Evolutionary conservation across 2,329 filamentous ascomycete species (phyloP), one percentile per base, ranked within the genome.

Genomic region (Botrytis deweyae): DNA sequence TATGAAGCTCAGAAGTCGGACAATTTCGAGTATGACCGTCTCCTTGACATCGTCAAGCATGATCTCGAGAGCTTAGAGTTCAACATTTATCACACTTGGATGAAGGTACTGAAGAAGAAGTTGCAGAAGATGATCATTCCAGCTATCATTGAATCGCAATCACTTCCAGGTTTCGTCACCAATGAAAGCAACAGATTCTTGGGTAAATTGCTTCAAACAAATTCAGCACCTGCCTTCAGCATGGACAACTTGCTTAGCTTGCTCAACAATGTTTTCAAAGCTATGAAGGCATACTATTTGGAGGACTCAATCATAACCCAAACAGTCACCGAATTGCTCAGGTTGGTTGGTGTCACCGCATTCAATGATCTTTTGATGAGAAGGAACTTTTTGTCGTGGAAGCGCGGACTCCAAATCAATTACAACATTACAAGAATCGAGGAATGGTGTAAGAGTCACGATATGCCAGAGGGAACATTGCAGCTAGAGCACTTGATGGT

Each of bases 31-130:
- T 99, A 99, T 80, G 96, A 99, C 84, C 92, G 96, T 77, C 88
- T 99, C 71, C 86, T 99, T 80, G 96, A 99, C 84, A 98, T 99
- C 82, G 96, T 99, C 82, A 99, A 99, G 88, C 96, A 99, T 82
- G 96, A 99, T 82, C 87, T 99, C 70, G 96, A 99, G 86, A 97
- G 93, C 84, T 87, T 99, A 76, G 96, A 99, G 85, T 99, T 99
- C 87, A 99, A 99, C 86, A 99, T 99, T 80, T 99, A 99, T 84
- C 96, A 99, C 85, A 99, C 96, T 40, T 99, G 96, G 96, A 99
- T 99, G 96, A 99, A 99, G 88, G 93, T 98, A 73, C 86, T 99
- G 81, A 99, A 99, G 89, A 98, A 98, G 90, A 97, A 97, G 86
- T 88, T 99, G 76, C 94, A 97, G 80, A 98, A 98, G 89, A 99